Evolutionary conservation across 768 basidiomycete species (phyloP).

Genomic region (Leccinum rimulosum): DNA sequence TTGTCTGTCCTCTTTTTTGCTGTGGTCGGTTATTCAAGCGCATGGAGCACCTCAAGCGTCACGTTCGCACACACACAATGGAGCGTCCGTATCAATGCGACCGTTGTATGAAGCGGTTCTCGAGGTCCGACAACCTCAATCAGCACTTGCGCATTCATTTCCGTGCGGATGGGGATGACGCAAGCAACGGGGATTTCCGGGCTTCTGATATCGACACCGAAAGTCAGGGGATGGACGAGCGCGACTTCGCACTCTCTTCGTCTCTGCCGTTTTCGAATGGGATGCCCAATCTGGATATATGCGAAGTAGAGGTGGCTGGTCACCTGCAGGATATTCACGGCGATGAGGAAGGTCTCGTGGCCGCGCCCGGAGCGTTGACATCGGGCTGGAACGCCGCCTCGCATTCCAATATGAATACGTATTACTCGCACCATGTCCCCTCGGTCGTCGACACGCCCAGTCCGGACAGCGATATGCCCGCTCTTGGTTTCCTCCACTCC

Average conservation of each 20-base stretch:
- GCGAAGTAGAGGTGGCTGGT: slow-evolving; percentile 59
- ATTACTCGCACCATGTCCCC: slow-evolving; percentile 21
- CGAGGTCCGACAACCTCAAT: slow-evolving; percentile 82
- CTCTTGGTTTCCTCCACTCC: slow-evolving; percentile 19
- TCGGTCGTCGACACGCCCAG: slow-evolving; percentile 17
- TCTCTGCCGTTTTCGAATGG: slow-evolving; percentile 29
- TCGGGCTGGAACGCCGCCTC: slow-evolving; percentile 16
- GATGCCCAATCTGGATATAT: slow-evolving; percentile 50
- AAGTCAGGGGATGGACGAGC: slow-evolving; percentile 36
- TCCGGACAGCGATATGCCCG: slow-evolving; percentile 19
- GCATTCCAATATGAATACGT: slow-evolving; percentile 20
- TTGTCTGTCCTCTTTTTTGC: slow-evolving; percentile 79
- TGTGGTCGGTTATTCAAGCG: slow-evolving; percentile 88
- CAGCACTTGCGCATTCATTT: slow-evolving; percentile 84
- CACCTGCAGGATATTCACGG: slow-evolving; percentile 54
- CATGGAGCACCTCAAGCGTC: slow-evolving; percentile 87
- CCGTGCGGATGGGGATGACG: slow-evolving; percentile 30
- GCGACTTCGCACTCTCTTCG: slow-evolving; percentile 21
- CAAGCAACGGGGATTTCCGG: slow-evolving; percentile 27
- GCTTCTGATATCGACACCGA: slow-evolving; percentile 32
- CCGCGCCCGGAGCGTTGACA: slow-evolving; percentile 24
- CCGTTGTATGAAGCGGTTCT: slow-evolving; percentile 78
- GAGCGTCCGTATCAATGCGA: slow-evolving; percentile 80
- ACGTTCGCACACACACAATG: slow-evolving; percentile 86
- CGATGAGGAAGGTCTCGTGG: slow-evolving; percentile 55